phyloP scores from a whole-genome alignment of 2,329 filamentous ascomycete genomes.

The Alternaria tenuissima region DNA sequence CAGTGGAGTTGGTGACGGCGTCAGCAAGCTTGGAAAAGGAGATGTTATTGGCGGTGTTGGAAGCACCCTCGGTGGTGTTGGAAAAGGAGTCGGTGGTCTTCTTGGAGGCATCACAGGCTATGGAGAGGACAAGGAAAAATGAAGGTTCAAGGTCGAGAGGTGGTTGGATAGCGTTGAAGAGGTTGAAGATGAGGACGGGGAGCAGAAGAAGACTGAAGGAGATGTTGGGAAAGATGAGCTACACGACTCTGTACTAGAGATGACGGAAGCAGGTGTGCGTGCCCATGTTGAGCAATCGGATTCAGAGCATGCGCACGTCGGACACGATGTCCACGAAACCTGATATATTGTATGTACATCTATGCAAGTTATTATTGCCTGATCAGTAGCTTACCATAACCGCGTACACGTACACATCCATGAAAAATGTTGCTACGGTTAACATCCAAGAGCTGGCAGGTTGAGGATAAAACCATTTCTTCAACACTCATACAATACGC shows the following conservation, averaged over 20 bases:
- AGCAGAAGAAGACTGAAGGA: background rate
- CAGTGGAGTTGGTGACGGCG: constrained; percentile 55
- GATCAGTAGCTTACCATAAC: background rate
- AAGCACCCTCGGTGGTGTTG: constrained; percentile 53
- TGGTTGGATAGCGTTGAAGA: constrained; percentile 14
- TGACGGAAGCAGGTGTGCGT: background rate
- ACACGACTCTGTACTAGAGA: background rate
- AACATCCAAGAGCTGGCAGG: background rate
- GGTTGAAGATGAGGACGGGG: background rate
- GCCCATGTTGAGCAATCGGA: background rate
- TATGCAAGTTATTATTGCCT: background rate
- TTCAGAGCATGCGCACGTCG: background rate
- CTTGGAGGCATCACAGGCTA: constrained; percentile 42
- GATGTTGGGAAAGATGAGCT: background rate
- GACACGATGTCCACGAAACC: background rate
- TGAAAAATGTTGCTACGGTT: background rate
- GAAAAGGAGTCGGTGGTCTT: constrained; percentile 49
- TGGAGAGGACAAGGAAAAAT: constrained; percentile 31
- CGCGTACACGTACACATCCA: background rate
- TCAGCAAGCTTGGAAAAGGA: constrained; percentile 56
- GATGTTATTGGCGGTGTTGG: constrained; percentile 56
- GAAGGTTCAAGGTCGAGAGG: constrained; percentile 24
- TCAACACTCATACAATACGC: background rate
- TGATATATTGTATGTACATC: background rate
- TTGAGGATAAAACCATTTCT: background rate